Evolutionary conservation across 164 flowering plant genomes (phyloP), one percentile per base, ranked within the genome.

Genomic region (Nymphaea thermarum): DNA sequence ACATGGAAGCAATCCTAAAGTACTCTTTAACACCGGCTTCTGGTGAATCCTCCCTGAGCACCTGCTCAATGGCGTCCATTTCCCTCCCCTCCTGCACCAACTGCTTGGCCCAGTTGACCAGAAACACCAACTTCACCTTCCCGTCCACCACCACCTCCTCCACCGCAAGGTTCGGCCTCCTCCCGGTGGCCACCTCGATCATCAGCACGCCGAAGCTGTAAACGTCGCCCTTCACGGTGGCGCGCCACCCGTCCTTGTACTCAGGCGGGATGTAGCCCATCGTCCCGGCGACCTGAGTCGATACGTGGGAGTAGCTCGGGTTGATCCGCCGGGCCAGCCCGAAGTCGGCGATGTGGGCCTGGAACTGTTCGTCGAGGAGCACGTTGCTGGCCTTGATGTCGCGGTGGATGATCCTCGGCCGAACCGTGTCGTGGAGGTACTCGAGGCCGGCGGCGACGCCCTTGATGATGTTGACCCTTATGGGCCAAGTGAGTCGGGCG

Each of bases 261-360:
- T 92, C 98, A 68, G 98, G 98, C 6, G 98, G 98, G 91, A 92
- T 88, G 79, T 92, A 92, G 17, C 98, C 98, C 82, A 86, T 82
- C 0, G 98, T 90, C 42, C 98, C 98, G 42, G 98, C 96, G 4
- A 83, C 87, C 65, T 87, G 91, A 0, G 98, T 92, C 12, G 98
- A 92, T 11, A 90, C 95, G 60, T 92, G 95, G 0, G 93, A 78
- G 45, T 81, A 75, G 3, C 79, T 65, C 3, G 69, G 66, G 2
- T 82, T 80, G 2, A 92, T 71, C 57, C 68, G 74, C 55, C 96
- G 66, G 0, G 98, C 98, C 6, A 92, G 71, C 64, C 98, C 98
- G 43, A 93, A 93, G 74, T 93, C 96, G 0, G 95, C 84, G 36
- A 93, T 90, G 45, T 85, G 90, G 10, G 96, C 91, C 65, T 78